Percentiles rank a stretch among this genome's conserved stretches.
These are phyloP conservation scores for Linnemannia elongata DNA, from an alignment of 192 early-diverging fungal genomes.

Conservation along the genomic window DNA sequence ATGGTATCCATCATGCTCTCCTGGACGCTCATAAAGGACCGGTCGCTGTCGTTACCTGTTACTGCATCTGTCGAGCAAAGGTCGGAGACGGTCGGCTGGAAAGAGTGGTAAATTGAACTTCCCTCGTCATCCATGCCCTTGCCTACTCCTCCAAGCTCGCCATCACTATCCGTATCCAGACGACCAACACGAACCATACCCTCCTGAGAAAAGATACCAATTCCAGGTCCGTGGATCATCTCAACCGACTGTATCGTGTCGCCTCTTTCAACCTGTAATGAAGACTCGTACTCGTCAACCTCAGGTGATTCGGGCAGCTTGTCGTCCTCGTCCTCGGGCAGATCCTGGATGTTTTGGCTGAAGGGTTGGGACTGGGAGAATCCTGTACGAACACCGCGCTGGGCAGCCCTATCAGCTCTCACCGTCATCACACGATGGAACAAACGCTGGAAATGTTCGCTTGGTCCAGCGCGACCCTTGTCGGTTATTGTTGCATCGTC, in stretches of 20 bases:
- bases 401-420: slow-evolving; percentile 40
- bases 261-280: neutral
- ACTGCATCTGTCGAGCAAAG: slow-evolving; percentile 8
- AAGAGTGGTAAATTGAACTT: slow-evolving; percentile 12
- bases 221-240: slow-evolving; percentile 30
- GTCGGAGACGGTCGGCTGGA: slow-evolving; percentile 4
- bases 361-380: slow-evolving; percentile 39
- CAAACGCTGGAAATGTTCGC: slow-evolving; percentile 14
- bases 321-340: slow-evolving; percentile 30
- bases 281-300: slow-evolving; percentile 14
- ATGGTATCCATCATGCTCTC: slow-evolving; percentile 17
- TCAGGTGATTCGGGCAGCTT: slow-evolving; percentile 20
- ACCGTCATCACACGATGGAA: slow-evolving; percentile 48
- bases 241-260: slow-evolving; percentile 13
- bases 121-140: slow-evolving; percentile 3
- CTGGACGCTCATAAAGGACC: slow-evolving; percentile 48
- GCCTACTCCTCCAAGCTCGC: neutral
- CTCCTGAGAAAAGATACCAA: slow-evolving; percentile 55
- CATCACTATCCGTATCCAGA: slow-evolving; percentile 49
- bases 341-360: slow-evolving; percentile 40
- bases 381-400: slow-evolving; percentile 44
- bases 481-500: slow-evolving; percentile 32
- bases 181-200: slow-evolving; percentile 49
- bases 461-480: slow-evolving; percentile 12
- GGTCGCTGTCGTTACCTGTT: slow-evolving; percentile 43